Percentiles rank a stretch among this genome's conserved stretches.
Evolutionary conservation across 2,329 filamentous ascomycete genomes (phyloP).

Genomic region (Colletotrichum euphorbiae): DNA sequence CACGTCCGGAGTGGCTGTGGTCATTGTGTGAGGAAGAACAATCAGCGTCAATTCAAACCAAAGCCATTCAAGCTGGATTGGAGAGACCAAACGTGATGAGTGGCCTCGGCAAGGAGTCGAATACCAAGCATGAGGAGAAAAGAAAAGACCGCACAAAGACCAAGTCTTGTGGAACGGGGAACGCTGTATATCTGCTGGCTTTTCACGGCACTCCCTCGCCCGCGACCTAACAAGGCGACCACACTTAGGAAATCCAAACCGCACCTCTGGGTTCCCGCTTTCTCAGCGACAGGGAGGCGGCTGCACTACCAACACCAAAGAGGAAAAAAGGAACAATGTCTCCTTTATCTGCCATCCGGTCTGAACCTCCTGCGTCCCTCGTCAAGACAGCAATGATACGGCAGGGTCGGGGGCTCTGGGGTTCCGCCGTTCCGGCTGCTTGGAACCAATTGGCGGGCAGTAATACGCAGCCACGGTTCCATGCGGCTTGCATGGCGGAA

Average conservation of each 20-base stretch:
- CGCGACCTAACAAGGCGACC: conserved; percentile 25
- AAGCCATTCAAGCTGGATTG: neutral
- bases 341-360: conserved; percentile 24
- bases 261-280: conserved; percentile 26
- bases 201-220: neutral
- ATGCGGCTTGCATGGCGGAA: conserved; percentile 22
- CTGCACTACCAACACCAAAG: conserved; percentile 5
- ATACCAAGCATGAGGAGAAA: neutral
- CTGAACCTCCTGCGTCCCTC: conserved; percentile 25
- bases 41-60: neutral
- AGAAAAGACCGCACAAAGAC: conserved; percentile 14
- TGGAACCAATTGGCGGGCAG: conserved; percentile 26
- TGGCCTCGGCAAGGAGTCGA: neutral
- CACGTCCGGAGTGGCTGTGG: neutral
- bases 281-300: conserved; percentile 17
- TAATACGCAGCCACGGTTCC: conserved; percentile 9
- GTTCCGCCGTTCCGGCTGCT: conserved; percentile 22
- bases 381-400: conserved; percentile 29
- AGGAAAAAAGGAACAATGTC: conserved; percentile 11
- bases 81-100: neutral
- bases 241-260: conserved; percentile 22
- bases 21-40: neutral
- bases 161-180: neutral
- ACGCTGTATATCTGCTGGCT: conserved; percentile 3
- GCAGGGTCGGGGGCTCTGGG: conserved; percentile 6